A percentile compares a stretch with the other conserved stretches of the same genome.
These are phyloP conservation scores for Penicillium lividum DNA, from an alignment of 495 filamentous ascomycete genomes.

Conservation along the genomic window DNA sequence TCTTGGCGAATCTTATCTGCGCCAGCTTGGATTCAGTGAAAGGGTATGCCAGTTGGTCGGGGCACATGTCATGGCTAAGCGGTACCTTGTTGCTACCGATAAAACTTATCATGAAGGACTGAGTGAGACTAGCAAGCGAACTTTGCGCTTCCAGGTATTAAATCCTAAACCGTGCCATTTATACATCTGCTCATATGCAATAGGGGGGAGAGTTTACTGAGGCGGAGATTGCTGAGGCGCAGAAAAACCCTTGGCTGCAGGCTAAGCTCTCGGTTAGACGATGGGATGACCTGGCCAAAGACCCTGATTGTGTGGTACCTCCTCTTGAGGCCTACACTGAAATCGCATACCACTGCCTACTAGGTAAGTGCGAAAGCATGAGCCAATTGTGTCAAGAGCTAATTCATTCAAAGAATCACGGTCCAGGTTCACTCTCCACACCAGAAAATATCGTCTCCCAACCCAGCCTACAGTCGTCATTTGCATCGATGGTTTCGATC, in stretches of 20 bases:
- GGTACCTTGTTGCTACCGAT: constrained; percentile 44
- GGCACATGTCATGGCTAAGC: constrained; percentile 44
- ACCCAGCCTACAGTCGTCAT: constrained; percentile 32
- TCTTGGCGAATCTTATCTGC: constrained; percentile 41
- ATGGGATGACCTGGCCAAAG: constrained; percentile 45
- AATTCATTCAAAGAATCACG: constrained; percentile 17
- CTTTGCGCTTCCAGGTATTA: constrained; percentile 37
- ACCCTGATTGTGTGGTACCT: constrained; percentile 28
- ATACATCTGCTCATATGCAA: neutral
- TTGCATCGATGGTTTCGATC: constrained; percentile 42
- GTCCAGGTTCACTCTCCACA: constrained; percentile 21
- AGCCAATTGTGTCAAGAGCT: neutral
- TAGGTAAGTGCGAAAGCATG: constrained; percentile 12
- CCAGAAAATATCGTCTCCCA: constrained; percentile 23
- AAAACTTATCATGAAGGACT: constrained; percentile 36
- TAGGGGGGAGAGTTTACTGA: constrained; percentile 37
- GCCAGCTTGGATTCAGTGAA: constrained; percentile 38
- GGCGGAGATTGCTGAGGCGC: constrained; percentile 29
- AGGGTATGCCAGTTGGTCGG: constrained; percentile 40
- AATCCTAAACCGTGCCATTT: neutral
- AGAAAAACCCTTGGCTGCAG: constrained; percentile 32
- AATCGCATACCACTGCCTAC: constrained; percentile 22
- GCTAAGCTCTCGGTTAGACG: constrained; percentile 37
- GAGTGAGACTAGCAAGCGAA: constrained; percentile 41
- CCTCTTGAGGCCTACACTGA: constrained; percentile 25